Conservation (phyloP, 495 filamentous ascomycete species). For the Neurospora africana region DNA sequence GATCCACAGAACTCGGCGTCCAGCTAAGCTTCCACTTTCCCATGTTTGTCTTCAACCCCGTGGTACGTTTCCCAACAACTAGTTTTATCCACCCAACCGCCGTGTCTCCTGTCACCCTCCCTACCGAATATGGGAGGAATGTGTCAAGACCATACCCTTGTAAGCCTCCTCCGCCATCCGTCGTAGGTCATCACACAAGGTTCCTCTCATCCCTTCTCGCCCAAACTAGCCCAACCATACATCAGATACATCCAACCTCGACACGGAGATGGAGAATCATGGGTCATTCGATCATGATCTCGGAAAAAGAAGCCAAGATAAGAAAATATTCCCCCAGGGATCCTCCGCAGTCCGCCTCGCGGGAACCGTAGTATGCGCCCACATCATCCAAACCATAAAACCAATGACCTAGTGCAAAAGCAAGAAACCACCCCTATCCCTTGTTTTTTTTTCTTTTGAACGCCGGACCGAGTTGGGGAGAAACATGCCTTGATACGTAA, state of each 20-base stretch:
- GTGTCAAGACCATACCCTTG: background rate
- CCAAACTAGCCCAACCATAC: background rate
- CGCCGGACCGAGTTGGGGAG: background rate
- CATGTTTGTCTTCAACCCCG: background rate
- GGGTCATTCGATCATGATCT: background rate
- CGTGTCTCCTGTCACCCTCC: background rate
- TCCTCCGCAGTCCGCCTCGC: background rate
- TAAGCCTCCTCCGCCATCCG: background rate
- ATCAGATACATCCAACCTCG: background rate
- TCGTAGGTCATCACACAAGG: background rate
- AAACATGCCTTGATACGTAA: slow-evolving; percentile 1
- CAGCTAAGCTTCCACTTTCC: background rate
- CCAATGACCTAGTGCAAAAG: background rate
- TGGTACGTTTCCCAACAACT: background rate
- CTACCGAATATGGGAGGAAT: background rate
- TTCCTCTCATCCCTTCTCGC: background rate
- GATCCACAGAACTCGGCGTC: background rate
- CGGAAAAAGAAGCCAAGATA: background rate
- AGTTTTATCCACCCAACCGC: background rate
- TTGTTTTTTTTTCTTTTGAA: background rate
- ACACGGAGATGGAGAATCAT: background rate
- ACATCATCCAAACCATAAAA: background rate
- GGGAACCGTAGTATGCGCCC: background rate
- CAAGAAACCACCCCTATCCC: background rate
- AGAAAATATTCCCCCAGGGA: background rate